Conservation (phyloP, 306 rosid species). For the Fragaria ananassa region DNA sequence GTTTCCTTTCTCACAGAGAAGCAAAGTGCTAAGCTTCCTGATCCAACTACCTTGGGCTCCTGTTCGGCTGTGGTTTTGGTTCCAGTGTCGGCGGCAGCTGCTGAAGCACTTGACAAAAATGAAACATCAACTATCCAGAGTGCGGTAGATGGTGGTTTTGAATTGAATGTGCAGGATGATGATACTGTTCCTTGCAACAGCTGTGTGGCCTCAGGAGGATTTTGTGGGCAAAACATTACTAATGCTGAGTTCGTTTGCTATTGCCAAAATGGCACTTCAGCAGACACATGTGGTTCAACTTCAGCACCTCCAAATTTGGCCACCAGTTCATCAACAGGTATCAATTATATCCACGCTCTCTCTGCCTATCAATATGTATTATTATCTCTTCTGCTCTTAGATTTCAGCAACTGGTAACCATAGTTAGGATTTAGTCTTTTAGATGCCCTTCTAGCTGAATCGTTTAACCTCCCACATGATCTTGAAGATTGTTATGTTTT, state of each 20-base stretch:
- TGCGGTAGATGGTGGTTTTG: neutral
- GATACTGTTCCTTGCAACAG: neutral
- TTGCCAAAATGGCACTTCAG: neutral
- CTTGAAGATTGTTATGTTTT: neutral
- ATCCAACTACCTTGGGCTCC: neutral
- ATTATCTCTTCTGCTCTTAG: neutral
- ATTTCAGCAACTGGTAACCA: neutral
- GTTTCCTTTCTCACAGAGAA: neutral
- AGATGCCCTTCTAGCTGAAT: neutral
- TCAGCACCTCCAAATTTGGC: neutral
- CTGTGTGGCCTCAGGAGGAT: neutral
- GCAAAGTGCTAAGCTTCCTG: neutral
- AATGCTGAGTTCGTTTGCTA: neutral
- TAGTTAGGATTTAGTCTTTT: too few relatives aligned
- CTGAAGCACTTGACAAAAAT: neutral
- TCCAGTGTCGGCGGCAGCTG: neutral
- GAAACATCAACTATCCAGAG: fast-evolving
- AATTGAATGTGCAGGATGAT: neutral
- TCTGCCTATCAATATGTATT: too few relatives aligned
- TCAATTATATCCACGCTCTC: neutral
- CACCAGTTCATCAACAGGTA: neutral
- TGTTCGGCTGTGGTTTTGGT: neutral
- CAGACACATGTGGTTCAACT: neutral
- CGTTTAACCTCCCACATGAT: neutral
- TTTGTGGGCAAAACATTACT: neutral